Evolutionary conservation across 2,329 filamentous ascomycete genomes (phyloP), one percentile per base, ranked within the genome.

Genomic region (Diplodia seriata): DNA sequence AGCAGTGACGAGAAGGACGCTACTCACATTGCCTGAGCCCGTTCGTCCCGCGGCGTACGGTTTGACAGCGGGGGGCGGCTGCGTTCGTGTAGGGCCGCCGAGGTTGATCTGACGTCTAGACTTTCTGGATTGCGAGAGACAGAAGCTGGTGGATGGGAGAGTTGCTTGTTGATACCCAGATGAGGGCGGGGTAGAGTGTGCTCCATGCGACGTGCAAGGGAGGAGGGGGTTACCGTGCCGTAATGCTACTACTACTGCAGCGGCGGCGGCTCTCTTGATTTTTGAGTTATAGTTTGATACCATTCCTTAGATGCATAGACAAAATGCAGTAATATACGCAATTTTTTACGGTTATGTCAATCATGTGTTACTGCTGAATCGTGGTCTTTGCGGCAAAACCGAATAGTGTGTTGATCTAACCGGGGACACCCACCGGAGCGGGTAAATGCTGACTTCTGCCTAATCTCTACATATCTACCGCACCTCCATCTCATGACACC

Each of bases 81-180:
- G 6, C 15, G 20, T 57, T 20, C n/a, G 31, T 33, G 31, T 31
- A 9, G 18, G 53, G 3, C 29, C 53, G 20, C 18, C 3, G 7
- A 8, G 29, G 14, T 12, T 6, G 40, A 51, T 43, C 55, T 47
- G 55, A n/a, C 7, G 40, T 20, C 20, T 26, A 61, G 40, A 61
- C 4, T 29, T 26, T 18, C 9, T 49, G n/a, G 40, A 47, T 49
- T 20, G 38, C n/a, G 15, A 20, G 14, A 7, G 1, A 29, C 5
- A 31, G 40, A 31, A 15, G 23, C 7, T n/a, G 2, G 33, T 23
- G 4, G 5, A n/a, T 61, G 23, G 23, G 23, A 26, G 23, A 26
- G 18, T 31, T 31, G 23, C 56, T 47, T 61, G 56, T 12, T 49
- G 23, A 50, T 61, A 61, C 56, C 56, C 56, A 23, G 56, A 49